Conservation (phyloP, 371 early-diverging fungal species). For the Mucor indicus region DNA sequence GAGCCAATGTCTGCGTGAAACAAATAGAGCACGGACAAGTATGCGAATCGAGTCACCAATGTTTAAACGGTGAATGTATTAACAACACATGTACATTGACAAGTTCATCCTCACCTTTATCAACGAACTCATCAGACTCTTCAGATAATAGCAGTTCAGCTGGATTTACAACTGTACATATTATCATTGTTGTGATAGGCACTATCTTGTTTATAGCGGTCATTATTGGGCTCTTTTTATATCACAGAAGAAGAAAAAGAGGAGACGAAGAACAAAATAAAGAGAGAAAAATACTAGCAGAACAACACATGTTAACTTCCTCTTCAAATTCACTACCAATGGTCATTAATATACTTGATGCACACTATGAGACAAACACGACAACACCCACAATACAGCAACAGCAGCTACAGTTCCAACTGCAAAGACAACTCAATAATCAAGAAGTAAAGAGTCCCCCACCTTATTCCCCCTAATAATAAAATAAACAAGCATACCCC, state of each 20-base stretch:
- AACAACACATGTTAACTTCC: constrained; percentile 1
- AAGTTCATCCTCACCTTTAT: constrained; percentile 6
- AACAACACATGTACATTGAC: constrained; percentile 3
- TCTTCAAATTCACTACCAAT: constrained; percentile 1
- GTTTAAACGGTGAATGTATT: constrained; percentile 5
- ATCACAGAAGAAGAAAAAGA: too few relatives aligned
- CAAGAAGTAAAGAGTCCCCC: not conserved
- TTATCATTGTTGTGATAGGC: too few relatives aligned
- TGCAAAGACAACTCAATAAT: constrained; percentile 8
- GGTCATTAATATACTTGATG: constrained; percentile 5
- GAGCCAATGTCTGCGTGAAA: constrained; percentile 3
- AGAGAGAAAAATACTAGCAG: too few relatives aligned
- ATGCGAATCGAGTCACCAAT: constrained; percentile 18
- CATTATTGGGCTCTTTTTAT: too few relatives aligned
- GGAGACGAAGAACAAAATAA: too few relatives aligned
- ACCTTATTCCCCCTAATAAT: constrained; percentile 18
- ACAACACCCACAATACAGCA: constrained; percentile 19
- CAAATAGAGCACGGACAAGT: constrained; percentile 2
- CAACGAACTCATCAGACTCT: constrained; percentile 3
- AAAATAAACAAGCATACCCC: too few relatives aligned
- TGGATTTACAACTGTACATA: too few relatives aligned
- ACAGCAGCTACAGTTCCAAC: constrained; percentile 12
- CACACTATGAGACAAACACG: not conserved
- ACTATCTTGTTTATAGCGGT: too few relatives aligned
- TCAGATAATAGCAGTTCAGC: too few relatives aligned